Conservation (phyloP, 2,329 filamentous ascomycete species). For the Nakataea oryzae region DNA sequence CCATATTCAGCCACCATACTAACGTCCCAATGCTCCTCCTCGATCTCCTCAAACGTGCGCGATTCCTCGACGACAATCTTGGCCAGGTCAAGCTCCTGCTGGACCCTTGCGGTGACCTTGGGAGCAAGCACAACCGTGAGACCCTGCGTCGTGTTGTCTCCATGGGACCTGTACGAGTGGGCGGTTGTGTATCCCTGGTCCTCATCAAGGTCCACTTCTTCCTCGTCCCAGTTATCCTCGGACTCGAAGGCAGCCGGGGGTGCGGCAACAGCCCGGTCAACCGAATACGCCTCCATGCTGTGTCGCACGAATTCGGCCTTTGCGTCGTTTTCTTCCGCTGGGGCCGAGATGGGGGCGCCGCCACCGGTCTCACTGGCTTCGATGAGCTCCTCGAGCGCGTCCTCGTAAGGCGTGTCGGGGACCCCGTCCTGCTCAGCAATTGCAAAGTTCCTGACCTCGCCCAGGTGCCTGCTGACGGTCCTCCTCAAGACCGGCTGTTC, state of each 20-base stretch:
- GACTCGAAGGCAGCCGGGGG: slow-evolving; percentile 29
- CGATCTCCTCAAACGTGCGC: slow-evolving; percentile 61
- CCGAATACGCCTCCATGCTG: slow-evolving; percentile 8
- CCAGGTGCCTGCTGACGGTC: slow-evolving; percentile 31
- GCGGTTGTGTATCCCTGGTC: slow-evolving; percentile 69
- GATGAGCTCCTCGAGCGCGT: slow-evolving; percentile 33
- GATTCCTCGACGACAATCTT: slow-evolving; percentile 56
- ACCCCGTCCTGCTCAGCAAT: slow-evolving; percentile 20
- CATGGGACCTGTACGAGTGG: slow-evolving; percentile 65
- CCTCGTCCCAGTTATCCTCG: slow-evolving; percentile 71
- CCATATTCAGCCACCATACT: slow-evolving; percentile 97
- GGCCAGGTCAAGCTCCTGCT: slow-evolving; percentile 60
- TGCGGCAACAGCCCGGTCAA: neutral
- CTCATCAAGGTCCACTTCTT: slow-evolving; percentile 52
- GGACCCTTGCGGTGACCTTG: slow-evolving; percentile 55
- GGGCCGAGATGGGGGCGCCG: slow-evolving; percentile 25
- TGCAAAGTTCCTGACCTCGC: slow-evolving; percentile 9
- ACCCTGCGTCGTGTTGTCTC: slow-evolving; percentile 44
- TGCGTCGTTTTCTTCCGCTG: neutral
- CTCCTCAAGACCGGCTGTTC: slow-evolving; percentile 29
- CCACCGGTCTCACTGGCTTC: slow-evolving; percentile 64
- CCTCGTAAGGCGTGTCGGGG: slow-evolving; percentile 31
- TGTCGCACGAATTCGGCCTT: neutral
- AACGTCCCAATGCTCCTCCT: slow-evolving; percentile 86
- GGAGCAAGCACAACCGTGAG: slow-evolving; percentile 58